Percentiles rank a stretch among this genome's conserved stretches.
These are phyloP conservation scores for Thalassiosira profunda DNA, from an alignment of 108 stramenopile species.

Conservation along the genomic window DNA sequence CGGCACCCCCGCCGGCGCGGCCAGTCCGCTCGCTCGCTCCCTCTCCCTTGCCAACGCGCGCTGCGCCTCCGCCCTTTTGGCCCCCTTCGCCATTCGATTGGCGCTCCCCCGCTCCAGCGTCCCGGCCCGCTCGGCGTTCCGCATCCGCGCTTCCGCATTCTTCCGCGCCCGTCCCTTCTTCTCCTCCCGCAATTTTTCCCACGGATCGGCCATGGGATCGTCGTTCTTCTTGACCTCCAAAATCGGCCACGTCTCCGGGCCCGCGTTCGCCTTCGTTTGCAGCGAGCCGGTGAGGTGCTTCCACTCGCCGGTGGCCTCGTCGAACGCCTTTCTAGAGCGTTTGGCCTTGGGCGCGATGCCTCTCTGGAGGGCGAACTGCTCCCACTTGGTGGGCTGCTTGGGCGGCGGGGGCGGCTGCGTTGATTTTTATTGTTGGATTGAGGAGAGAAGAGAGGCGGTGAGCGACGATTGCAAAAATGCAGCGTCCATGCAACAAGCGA, in stretches of 20 bases:
- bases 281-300: constrained; percentile 85
- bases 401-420: constrained; percentile 84
- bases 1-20: constrained; percentile 75
- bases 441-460: background rate
- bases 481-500: too few species aligned
- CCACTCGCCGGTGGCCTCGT: constrained; percentile 89
- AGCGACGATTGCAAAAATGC: background rate
- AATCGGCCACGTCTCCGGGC: constrained; percentile 85
- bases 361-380: constrained; percentile 86
- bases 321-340: constrained; percentile 90
- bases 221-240: constrained; percentile 89
- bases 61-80: constrained; percentile 53
- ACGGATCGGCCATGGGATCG: constrained; percentile 85
- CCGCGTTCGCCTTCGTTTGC: constrained; percentile 63
- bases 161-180: constrained; percentile 72
- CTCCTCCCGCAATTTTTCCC: constrained; percentile 79
- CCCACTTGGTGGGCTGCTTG: constrained; percentile 92
- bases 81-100: constrained; percentile 56
- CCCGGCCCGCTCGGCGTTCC: constrained; percentile 79
- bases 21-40: constrained; percentile 54
- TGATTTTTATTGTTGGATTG: constrained; percentile 3
- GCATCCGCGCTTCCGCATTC: constrained; percentile 76
- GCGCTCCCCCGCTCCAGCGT: constrained; percentile 74
- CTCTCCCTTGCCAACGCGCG: constrained; percentile 54
- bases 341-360: constrained; percentile 89